Conservation (phyloP, 2,329 filamentous ascomycete genomes). For the Cryphonectria carpinicola region DNA sequence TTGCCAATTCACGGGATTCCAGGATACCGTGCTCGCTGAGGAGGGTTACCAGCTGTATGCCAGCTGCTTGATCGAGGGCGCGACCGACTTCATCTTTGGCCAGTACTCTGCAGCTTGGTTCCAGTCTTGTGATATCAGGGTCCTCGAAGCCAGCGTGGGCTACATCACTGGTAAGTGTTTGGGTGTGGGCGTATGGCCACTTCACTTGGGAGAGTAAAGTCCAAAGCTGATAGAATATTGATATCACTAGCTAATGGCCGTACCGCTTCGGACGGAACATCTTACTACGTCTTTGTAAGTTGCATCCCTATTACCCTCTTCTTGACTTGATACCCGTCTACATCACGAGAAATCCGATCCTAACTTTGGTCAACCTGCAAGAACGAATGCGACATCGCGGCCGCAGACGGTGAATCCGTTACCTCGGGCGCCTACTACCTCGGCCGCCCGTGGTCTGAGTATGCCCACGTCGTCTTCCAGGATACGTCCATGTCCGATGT, state of each 20-base stretch:
- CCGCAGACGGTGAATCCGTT: slow-evolving; percentile 43
- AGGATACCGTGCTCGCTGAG: slow-evolving; percentile 55
- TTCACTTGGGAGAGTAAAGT: not conserved
- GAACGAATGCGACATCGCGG: slow-evolving; percentile 48
- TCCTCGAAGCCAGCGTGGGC: slow-evolving; percentile 40
- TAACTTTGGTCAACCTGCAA: not conserved
- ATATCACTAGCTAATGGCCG: slow-evolving; percentile 46
- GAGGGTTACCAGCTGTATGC: slow-evolving; percentile 53
- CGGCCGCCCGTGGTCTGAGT: slow-evolving; percentile 52
- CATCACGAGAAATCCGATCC: not conserved
- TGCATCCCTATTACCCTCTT: not conserved
- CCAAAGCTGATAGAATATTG: not conserved
- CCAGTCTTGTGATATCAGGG: slow-evolving; percentile 46
- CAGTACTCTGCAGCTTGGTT: slow-evolving; percentile 49
- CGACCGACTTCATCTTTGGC: slow-evolving; percentile 56
- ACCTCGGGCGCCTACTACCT: slow-evolving; percentile 48
- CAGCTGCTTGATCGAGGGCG: slow-evolving; percentile 48
- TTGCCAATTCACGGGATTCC: slow-evolving; percentile 49
- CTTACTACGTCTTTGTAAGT: slow-evolving; percentile 48
- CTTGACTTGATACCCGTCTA: not conserved
- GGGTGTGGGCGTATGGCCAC: not conserved
- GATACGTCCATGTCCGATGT: slow-evolving; percentile 55
- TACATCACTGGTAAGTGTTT: slow-evolving; percentile 46
- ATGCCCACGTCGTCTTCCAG: slow-evolving; percentile 54
- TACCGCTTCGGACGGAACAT: slow-evolving; percentile 39